Evolutionary conservation across 176 grass and related monocot species (phyloP), one percentile per base, ranked within the genome.

Genomic region (Juncus effusus): DNA sequence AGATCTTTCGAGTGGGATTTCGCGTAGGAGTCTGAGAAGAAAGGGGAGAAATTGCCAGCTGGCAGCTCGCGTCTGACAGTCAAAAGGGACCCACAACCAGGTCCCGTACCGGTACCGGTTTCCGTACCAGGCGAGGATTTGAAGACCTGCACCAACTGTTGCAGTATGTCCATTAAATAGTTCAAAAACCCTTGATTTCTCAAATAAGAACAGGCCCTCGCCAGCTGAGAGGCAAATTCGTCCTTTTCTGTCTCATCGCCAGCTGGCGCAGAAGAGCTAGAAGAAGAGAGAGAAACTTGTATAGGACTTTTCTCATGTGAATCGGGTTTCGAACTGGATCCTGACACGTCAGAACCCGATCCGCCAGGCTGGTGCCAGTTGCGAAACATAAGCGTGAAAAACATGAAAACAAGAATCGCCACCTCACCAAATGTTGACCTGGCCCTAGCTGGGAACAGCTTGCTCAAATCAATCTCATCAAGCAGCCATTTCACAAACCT

Each of bases 161-260:
- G 88, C 80, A 97, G 71, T 84, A 97, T 89, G 65, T 89, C 93
- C 93, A 97, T 89, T 42, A 97, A 80, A 84, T 97, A 97, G 65
- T 84, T 91, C 80, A 97, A 66, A 84, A 97, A 89, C 42, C 78
- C 49, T 42, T 97, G 93, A 73, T 97, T 88, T 67, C 93, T 88
- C 15, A 97, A 82, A 55, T 68, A 64, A 28, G 88, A 97, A 75
- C 93, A 97, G 61, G 93, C 88, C 70, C 71, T 84, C 63, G 91
- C 42, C 70, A 91, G 79, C 77, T 97, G 93, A 74, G 82, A 84
- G 77, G 82, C 74, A 84, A 92, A 97, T 64, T 89, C 88, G 63
- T 83, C 80, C 79, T 88, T 97, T 76, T 97, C 93, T 82, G 67
- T 74, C 12, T 97, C 88, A 78, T 81, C 88, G 9, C 44, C 44